Base-by-base conservation (phyloP, 1,139 yeast genomes). In the Diutina pseudorugosa region DNA sequence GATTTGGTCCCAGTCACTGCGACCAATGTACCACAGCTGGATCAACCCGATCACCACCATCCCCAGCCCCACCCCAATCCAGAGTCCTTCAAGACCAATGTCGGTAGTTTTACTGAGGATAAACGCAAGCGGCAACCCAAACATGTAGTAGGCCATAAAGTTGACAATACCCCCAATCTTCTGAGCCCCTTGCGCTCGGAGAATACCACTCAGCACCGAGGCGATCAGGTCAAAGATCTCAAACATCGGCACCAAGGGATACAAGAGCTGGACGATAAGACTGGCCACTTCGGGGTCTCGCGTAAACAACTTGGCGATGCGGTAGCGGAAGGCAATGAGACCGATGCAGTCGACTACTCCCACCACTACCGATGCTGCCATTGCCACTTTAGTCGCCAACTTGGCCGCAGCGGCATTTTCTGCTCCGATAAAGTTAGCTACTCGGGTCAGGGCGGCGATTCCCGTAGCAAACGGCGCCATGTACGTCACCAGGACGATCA, bases 381-480 rank as follows among this genome's bases (percentile, higher is more conserved):
- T 68, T 0, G 91, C 91, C 4, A 85, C 77, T 54, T 72, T 67
- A 1, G 90, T 77, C 1, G 96, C 83, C 3, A 77, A 69, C 55
- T 79, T 75, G 2, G 96, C 96, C 0, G 69, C 67, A 27, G 69
- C 70, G 3, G 80, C 68, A 59, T 87, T 82, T 51, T 77, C 82
- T 0, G 93, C 94, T 3, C 97, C 97, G 53, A 90, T 79, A 60
- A 85, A 88, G 63, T 85, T 88, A 47, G 96, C 96, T 51, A 89
- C 83, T 66, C 97, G 75, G 0, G 96, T 89, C 0, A 95, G 83
- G 0, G 91, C 76, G 0, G 95, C 95, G 51, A 89, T 89, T 45
- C 95, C 84, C 4, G 88, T 79, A 0, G 96, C 93, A 72, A 90
- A 90, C n/a, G 96, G 96, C 12, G 87, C 75, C 85, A 88, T 90